These are phyloP conservation scores for Elsinoe necatrix DNA, from an alignment of 2,329 filamentous ascomycete genomes.

Conservation along the genomic window DNA sequence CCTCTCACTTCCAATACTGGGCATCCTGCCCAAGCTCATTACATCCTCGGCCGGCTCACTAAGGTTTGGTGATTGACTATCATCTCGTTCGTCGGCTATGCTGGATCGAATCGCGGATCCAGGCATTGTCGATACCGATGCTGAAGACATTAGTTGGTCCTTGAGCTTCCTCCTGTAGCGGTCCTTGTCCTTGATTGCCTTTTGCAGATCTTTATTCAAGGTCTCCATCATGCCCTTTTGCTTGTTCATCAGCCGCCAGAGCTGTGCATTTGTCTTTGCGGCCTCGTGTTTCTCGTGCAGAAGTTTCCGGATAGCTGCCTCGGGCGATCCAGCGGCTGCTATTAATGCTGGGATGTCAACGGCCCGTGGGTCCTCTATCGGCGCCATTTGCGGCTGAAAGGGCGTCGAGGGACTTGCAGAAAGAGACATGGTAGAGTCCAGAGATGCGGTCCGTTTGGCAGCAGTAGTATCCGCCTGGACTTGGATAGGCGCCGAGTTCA, in stretches of 20 bases:
- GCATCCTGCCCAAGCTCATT: background rate
- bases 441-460: constrained; percentile 65
- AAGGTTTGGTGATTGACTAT: constrained; percentile 24
- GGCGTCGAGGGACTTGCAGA: constrained; percentile 47
- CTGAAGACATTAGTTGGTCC: constrained; percentile 51
- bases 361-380: constrained; percentile 50
- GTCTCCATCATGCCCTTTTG: constrained; percentile 89
- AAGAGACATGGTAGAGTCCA: constrained; percentile 72
- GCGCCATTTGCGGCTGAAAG: constrained; percentile 45
- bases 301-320: constrained; percentile 79
- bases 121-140: constrained; percentile 25
- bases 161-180: constrained; percentile 86
- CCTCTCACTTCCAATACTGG: constrained; percentile 14
- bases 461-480: constrained; percentile 18
- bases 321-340: constrained; percentile 74
- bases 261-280: constrained; percentile 78
- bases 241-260: constrained; percentile 95
- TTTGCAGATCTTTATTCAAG: constrained; percentile 88
- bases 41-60: constrained; percentile 14
- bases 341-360: constrained; percentile 73
- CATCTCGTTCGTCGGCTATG: constrained; percentile 20
- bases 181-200: constrained; percentile 87
- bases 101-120: constrained; percentile 18
- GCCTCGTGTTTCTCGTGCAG: constrained; percentile 87
- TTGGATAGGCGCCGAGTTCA: constrained; percentile 26